Percentiles rank a stretch among this genome's conserved stretches.
Conservation (phyloP, 495 filamentous ascomycete genomes). For the Cercophora newfieldiana region DNA sequence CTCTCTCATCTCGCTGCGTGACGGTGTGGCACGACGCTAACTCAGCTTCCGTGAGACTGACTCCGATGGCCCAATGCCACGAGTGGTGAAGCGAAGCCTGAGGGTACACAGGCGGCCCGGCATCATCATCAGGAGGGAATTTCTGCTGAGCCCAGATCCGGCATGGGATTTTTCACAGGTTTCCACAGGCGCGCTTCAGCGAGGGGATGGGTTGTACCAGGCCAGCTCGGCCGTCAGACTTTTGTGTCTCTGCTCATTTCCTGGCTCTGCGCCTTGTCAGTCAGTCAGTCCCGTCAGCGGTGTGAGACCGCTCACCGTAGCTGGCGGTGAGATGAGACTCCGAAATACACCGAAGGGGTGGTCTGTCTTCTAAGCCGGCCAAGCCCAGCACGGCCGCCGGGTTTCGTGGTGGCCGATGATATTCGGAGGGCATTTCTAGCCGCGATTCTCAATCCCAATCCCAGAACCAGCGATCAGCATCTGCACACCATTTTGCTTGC, state of each 20-base stretch:
- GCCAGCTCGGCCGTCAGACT: not conserved
- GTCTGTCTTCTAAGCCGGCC: not conserved
- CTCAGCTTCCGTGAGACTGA: conserved; percentile 13
- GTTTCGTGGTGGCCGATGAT: too few relatives aligned
- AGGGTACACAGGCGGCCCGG: conserved; percentile 6
- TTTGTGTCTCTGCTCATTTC: not conserved
- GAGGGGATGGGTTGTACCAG: not conserved
- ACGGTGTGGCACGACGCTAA: conserved; percentile 10
- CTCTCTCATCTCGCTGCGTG: conserved; percentile 7
- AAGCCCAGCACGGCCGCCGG: not conserved
- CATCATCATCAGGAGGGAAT: not conserved
- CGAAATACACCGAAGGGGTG: not conserved
- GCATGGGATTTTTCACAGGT: not conserved
- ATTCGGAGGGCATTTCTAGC: too few relatives aligned
- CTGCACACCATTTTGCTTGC: too few relatives aligned
- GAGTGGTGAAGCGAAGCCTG: conserved; percentile 11
- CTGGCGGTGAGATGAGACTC: not conserved
- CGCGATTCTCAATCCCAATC: too few relatives aligned
- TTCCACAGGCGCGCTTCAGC: not conserved
- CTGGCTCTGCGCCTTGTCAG: not conserved
- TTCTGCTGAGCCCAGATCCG: not conserved
- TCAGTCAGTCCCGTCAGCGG: not conserved
- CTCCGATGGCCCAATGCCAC: conserved; percentile 14
- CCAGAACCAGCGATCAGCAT: too few relatives aligned
- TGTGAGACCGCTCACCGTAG: not conserved